These are phyloP conservation scores for Dimocarpus longan DNA, from an alignment of 345 rosid species.

Conservation along the genomic window DNA sequence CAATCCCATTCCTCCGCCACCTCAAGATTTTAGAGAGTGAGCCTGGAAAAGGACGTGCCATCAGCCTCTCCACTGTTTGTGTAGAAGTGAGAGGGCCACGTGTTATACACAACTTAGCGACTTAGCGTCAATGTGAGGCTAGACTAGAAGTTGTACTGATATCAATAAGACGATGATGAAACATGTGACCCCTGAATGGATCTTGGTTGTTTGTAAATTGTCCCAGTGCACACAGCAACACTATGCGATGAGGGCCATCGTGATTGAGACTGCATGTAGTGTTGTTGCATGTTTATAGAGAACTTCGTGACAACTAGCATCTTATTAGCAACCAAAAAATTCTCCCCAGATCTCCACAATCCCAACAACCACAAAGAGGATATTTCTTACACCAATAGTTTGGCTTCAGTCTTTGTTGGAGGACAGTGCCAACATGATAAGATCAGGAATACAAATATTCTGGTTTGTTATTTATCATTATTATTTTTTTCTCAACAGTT, in stretches of 20 bases:
- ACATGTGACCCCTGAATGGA: constrained; percentile 4
- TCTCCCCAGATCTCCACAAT: neutral
- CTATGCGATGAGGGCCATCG: neutral
- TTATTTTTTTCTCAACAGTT: too few relatives aligned
- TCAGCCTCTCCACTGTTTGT: neutral
- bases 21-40: neutral
- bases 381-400: too few relatives aligned
- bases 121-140: constrained; percentile 24
- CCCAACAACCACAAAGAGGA: constrained; percentile 2
- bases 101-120: constrained; percentile 9
- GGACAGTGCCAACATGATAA: too few relatives aligned
- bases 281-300: neutral
- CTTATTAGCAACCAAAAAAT: neutral
- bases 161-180: neutral
- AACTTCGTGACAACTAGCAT: constrained; percentile 16
- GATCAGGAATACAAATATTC: too few relatives aligned
- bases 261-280: constrained; percentile 16
- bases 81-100: constrained; percentile 12
- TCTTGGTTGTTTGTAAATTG: constrained; percentile 7
- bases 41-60: constrained; percentile 23
- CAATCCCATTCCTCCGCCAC: constrained; percentile 4
- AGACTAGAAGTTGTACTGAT: neutral
- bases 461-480: too few relatives aligned
- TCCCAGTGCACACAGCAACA: too few relatives aligned
- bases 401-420: too few relatives aligned